Base-by-base conservation (phyloP, 176 grass and related monocot species). In the Sorghum bicolor region DNA sequence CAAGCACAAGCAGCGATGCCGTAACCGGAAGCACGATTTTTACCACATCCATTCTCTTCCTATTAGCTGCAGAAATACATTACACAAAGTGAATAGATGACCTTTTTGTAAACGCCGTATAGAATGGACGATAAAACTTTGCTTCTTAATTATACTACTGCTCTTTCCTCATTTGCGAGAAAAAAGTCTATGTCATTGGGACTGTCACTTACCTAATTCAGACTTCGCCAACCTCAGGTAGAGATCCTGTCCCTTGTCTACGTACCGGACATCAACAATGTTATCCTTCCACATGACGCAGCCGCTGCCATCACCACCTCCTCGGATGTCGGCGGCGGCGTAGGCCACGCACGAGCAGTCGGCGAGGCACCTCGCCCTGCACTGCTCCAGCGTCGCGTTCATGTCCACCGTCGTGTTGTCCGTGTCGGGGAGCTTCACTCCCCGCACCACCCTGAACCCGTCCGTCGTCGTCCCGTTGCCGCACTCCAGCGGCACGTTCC, bases 271-370 rank as follows among this genome's bases (percentile, higher is more conserved):
- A 0, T 82, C 74, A 66, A 83, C 62, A 28, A 84, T 22, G 44
- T 11, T 61, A 34, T 38, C 10, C 3, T 0, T 64, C 86, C 81
- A 88, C 24, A 88, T 88, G 57, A 73, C 62, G 63, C 55, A 95
- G 4, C 85, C 41, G 4, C 19, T 83, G 64, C 78, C 62, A 13
- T 8, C 87, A 10, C 29, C 83, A 0, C 80, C 53, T 79, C 83
- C 86, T 13, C 76, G 5, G 52, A 88, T 84, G 16, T 84, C 75
- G 0, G 81, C 87, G 1, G 81, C 67, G 10, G 93, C 76, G 33
- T 77, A 96, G 38, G 90, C 90, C 24, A 84, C 22, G 32, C 94
- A 96, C 0, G 88, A 96, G 33, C 94, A 96, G 80, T 93, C 83
- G n/a, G 60, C 69, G 4, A 70, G 34, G 43, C 90, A 96, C 72